Conservation (phyloP, 2,329 filamentous ascomycete species). For the Sporothrix sp. region DNA sequence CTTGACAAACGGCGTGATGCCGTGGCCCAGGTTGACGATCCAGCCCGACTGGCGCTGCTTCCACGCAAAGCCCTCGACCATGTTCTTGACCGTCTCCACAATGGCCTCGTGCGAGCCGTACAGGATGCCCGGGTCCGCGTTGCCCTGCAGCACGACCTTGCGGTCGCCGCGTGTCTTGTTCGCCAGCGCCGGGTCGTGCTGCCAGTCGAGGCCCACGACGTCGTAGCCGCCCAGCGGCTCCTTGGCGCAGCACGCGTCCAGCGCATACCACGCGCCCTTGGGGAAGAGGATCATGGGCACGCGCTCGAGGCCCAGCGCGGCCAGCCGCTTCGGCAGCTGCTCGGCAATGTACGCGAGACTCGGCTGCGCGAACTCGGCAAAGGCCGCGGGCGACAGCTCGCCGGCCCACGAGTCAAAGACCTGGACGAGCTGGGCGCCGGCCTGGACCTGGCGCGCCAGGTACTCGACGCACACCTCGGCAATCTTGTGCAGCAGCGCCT, state of each 20-base stretch:
- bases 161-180: constrained; percentile 69
- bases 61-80: constrained; percentile 76
- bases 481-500: constrained; percentile 80
- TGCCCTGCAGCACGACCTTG: constrained; percentile 75
- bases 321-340: constrained; percentile 64
- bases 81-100: constrained; percentile 69
- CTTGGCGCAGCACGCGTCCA: constrained; percentile 71
- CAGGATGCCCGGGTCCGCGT: constrained; percentile 86
- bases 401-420: constrained; percentile 98
- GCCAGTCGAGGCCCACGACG: constrained; percentile 90
- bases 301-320: constrained; percentile 62
- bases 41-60: constrained; percentile 74
- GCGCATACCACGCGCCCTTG: constrained; percentile 92
- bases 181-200: constrained; percentile 79
- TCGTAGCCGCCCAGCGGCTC: constrained; percentile 55
- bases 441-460: constrained; percentile 80
- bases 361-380: constrained; percentile 76
- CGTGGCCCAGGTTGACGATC: constrained; percentile 95
- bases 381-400: constrained; percentile 75
- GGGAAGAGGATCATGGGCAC: constrained; percentile 98
- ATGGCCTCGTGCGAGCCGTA: constrained; percentile 80
- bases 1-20: constrained; percentile 88
- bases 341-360: constrained; percentile 77
- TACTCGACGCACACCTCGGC: constrained; percentile 92
- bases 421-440: constrained; percentile 88